Base-by-base conservation (phyloP, 371 early-diverging fungal genomes). In the Encephalitozoon hellem region DNA sequence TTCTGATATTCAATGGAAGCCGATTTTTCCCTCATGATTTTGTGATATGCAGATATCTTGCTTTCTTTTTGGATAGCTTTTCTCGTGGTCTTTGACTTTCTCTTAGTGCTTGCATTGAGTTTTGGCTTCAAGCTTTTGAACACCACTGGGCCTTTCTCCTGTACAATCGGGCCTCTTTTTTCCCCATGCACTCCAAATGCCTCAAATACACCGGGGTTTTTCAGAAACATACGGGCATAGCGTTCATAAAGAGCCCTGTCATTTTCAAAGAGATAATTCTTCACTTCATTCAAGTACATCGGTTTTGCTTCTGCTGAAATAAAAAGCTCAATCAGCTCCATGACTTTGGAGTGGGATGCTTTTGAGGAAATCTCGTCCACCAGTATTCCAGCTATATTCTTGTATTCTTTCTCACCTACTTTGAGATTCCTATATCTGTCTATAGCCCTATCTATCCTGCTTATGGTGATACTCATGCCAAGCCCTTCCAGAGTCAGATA, bases 221-320 rank as follows among this genome's bases (percentile, higher is more conserved):
- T 43, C 21, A 38, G 53, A 55, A 77, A 77, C 59, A 52, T 55
- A n/a, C 59, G 5, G 11, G 39, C 77, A 66, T 77, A 77, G 28
- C 65, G 26, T 2, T n/a, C 32, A 59, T 52, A 77, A 30, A 77
- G 54, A 25, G 49, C 42, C n/a, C 9, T 26, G 41, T 77, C 53
- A 53, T 77, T 21, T 28, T 66, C 55, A 47, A 65, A 21, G 9
- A 77, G 54, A 69, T 59, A 71, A 6, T 54, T 69, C 45, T 42
- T 77, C 18, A 77, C 66, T 34, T 77, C 77, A 41, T 77, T 77
- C 39, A 77, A 51, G 49, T 77, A 77, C 6, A 77, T 18, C 25
- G 65, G 71, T n/a, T 77, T 65, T 30, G 42, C 39, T 9, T 53
- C 21, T 2, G 39, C 43, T 12, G 51, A 49, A 45, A 69, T 30